Evolutionary conservation across 2,329 filamentous ascomycete species (phyloP), one percentile per base, ranked within the genome.

Genomic region (Leptographium radiaticola): DNA sequence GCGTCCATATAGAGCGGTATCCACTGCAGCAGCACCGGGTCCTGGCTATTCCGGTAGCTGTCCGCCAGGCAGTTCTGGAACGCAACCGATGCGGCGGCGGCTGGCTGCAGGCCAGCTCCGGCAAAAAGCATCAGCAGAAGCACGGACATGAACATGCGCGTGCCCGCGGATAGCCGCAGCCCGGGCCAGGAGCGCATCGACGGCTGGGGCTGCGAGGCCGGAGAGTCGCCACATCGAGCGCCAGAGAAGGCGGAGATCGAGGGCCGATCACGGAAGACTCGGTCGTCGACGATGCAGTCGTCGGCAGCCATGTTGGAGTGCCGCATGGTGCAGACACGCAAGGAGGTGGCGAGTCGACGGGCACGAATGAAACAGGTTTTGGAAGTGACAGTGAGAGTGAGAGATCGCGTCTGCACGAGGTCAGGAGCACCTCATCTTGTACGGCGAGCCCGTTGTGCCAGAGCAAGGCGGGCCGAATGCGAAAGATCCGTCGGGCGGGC

Each of bases 21-120:
- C 72, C 91, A 95, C 71, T 96, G 89, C 36, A 97, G 76, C 57
- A 77, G 77, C 39, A 71, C 67, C 15, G 84, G 79, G 10, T 74
- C 63, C 54, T 65, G 69, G 47, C 57, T 59, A 51, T 57, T 42
- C 13, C 47, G 42, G 64, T 84, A 76, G 52, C 77, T 75, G 55
- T 76, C 72, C 49, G 74, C 68, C 34, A 96, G 75, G 70, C 91
- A 98, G 69, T 96, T 95, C n/a, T 85, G 75, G 68, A 94, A 93
- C 55, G 80, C 74, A 57, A 96, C 71, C 61, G 82, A 79, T 46
- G 82, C 88, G 49, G 86, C 87, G 43, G 71, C 66, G 31, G 69
- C 72, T 10, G 78, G 74, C 45, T 65, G 64, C 10, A 70, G 54
- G 55, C 70, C 62, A 31, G 71, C 60, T 54, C 67, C 63, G 53